Evolutionary conservation across 2,329 filamentous ascomycete species (phyloP).

Genomic region (Bipolaris zeicola): DNA sequence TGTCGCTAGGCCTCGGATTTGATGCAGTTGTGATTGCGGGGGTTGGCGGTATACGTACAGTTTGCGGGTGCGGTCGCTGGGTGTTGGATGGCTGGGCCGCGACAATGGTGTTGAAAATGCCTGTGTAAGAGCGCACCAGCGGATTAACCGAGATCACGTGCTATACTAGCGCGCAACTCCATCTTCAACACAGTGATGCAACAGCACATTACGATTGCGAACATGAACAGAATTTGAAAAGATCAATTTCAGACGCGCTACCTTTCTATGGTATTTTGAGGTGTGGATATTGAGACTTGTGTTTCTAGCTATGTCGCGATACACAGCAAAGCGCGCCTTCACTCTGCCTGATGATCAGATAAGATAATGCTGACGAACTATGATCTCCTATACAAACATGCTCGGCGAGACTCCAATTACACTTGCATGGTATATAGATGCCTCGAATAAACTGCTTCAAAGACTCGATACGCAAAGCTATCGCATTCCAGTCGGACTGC

Average conservation of each 20-base stretch:
- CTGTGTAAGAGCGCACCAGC: conserved; percentile 15
- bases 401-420: neutral
- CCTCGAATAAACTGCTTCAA: neutral
- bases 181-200: neutral
- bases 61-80: conserved; percentile 38
- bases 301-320: neutral
- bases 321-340: neutral
- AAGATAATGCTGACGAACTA: conserved; percentile 1
- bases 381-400: neutral
- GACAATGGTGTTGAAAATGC: conserved; percentile 26
- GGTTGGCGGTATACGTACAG: conserved; percentile 40
- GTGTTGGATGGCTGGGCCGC: conserved; percentile 42
- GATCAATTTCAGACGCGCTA: too few species aligned
- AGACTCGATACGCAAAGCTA: neutral
- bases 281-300: neutral
- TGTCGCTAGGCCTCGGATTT: conserved; percentile 10
- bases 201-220: neutral
- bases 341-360: conserved; percentile 12
- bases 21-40: conserved; percentile 3
- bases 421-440: neutral
- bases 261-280: neutral
- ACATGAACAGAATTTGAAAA: neutral
- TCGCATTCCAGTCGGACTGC: neutral
- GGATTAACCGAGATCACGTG: conserved; percentile 35
- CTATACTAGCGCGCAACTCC: neutral